Evolutionary conservation across 495 filamentous ascomycete species (phyloP).

Genomic region (Penicillium coprophilum): DNA sequence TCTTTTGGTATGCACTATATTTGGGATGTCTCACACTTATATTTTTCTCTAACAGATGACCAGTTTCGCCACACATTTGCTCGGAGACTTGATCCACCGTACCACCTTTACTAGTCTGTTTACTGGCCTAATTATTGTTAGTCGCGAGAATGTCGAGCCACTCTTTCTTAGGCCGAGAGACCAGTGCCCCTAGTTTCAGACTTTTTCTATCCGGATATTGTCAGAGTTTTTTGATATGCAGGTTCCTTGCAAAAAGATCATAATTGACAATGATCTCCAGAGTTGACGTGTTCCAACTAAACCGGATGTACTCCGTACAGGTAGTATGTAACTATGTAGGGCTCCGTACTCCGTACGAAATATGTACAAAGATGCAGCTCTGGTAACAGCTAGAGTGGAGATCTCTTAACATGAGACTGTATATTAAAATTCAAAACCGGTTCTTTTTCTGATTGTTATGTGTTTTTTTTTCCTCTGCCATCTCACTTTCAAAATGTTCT

Average conservation of each 20-base stretch:
- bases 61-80: constrained; percentile 6
- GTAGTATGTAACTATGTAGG: background rate
- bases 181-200: constrained; percentile 7
- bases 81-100: constrained; percentile 8
- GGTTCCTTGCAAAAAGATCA: constrained; percentile 1
- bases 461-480: background rate
- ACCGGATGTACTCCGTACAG: background rate
- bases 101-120: background rate
- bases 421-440: background rate
- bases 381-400: background rate
- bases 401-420: constrained; percentile 4
- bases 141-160: constrained; percentile 3
- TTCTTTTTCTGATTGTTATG: background rate
- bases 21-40: constrained; percentile 13
- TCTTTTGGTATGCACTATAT: constrained; percentile 6
- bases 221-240: constrained; percentile 6
- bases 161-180: constrained; percentile 5
- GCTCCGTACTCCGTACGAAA: no score
- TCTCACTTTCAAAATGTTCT: no score
- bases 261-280: background rate
- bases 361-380: background rate
- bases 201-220: background rate
- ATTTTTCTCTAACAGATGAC: constrained; percentile 7
- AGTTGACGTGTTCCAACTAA: constrained; percentile 5
- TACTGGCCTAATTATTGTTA: background rate